Evolutionary conservation across 2,329 filamentous ascomycete species (phyloP), one percentile per base, ranked within the genome.

Genomic region (Elsinoe australis): DNA sequence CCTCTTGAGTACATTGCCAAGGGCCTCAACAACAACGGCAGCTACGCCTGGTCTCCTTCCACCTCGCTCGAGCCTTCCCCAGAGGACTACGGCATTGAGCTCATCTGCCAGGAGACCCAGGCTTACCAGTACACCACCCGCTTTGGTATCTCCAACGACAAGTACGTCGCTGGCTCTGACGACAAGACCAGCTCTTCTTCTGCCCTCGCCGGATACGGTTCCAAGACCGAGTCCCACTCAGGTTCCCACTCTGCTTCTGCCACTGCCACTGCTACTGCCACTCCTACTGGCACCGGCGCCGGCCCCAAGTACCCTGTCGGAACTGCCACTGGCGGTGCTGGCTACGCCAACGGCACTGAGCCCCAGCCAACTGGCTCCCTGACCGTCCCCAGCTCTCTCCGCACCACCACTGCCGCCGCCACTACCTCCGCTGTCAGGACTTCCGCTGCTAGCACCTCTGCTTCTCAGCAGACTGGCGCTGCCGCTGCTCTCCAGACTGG

Each of bases 41-140:
- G 57, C 53, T 80, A 68, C 69, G 39, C 53, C 50, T 82, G 77
- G 78, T 76, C 72, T 34, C 75, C 75, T 33, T 57, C 66, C 52
- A 61, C 68, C 48, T 53, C 59, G 33, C 72, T 80, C 51, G 59
- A 50, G 31, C 58, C 61, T 17, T 53, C 54, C 33, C 66, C 70
- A 57, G 60, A 60, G 52, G 71, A 74, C 52, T 82, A 81, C 65
- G 79, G 78, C 52, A 67, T 82, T 59, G 70, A 80, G 61, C 64
- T 83, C 57, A 75, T 82, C 55, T 76, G 75, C 54, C 75, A 80
- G 58, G 67, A 68, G 42, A 76, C 69, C 53, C 75, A 78, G 60
- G 64, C 74, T 59, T 82, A 77, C 71, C 78, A 82, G 61, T 79
- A 72, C 65, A 74, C 72, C 34, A 75, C 74, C 51, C 77, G 81